phyloP scores from a whole-genome alignment of 2,329 filamentous ascomycete species.

The Alternaria incomplexa region DNA sequence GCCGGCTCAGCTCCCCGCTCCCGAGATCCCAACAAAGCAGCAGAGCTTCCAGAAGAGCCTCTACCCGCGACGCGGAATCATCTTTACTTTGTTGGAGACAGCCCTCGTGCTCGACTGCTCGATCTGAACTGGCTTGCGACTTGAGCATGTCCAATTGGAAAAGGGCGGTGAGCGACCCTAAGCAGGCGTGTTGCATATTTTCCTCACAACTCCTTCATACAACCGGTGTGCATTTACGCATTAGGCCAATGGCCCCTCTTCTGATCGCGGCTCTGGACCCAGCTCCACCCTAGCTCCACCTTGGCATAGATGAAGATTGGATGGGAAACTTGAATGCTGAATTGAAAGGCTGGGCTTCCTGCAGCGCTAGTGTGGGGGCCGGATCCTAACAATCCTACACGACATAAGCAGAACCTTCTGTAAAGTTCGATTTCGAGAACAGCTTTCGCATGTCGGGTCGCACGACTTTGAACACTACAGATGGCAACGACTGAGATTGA shows the following conservation, averaged over 20 bases:
- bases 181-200: constrained; percentile 4
- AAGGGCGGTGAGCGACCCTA: constrained; percentile 28
- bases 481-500: constrained; percentile 40
- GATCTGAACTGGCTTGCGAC: neutral
- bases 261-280: neutral
- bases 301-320: constrained; percentile 26
- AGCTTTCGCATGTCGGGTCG: neutral
- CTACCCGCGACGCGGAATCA: neutral
- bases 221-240: neutral
- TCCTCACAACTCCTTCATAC: constrained; percentile 10
- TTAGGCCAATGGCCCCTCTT: constrained; percentile 9
- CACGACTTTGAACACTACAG: constrained; percentile 2
- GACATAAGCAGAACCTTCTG: constrained; percentile 6
- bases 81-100: neutral
- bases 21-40: neutral
- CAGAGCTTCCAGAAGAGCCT: neutral
- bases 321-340: constrained; percentile 7
- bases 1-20: neutral
- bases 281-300: constrained; percentile 20
- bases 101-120: neutral
- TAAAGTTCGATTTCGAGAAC: neutral
- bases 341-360: constrained; percentile 24
- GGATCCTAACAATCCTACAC: constrained; percentile 2
- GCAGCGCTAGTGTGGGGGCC: constrained; percentile 27
- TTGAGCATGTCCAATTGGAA: constrained; percentile 14